phyloP scores from a whole-genome alignment of 169 alveolate genomes.

The Plasmodium knowlesi region DNA sequence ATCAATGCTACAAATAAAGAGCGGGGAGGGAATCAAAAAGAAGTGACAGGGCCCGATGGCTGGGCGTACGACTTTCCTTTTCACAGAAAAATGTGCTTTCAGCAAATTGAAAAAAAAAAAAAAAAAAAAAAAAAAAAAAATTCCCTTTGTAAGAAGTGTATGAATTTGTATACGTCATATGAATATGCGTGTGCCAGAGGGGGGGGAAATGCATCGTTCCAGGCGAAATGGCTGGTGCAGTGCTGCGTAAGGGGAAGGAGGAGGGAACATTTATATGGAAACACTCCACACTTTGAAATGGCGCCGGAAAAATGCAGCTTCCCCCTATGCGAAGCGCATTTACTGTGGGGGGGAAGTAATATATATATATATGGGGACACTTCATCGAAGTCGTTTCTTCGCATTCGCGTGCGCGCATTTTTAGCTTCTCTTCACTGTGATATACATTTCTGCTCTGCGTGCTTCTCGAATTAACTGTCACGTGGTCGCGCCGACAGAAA shows the following conservation, averaged over 20 bases:
- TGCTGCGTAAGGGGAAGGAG: background rate
- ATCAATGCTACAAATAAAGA: background rate
- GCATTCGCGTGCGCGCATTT: background rate
- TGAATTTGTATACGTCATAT: background rate
- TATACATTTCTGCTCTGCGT: background rate
- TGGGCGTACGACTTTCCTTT: slow-evolving; percentile 6
- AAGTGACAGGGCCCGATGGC: background rate
- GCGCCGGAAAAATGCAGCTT: background rate
- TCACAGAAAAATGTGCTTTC: background rate
- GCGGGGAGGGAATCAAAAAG: background rate
- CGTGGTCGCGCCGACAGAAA: background rate
- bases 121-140: too few relatives aligned
- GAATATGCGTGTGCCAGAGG: background rate
- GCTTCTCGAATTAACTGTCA: background rate
- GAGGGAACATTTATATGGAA: background rate
- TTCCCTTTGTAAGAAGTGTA: background rate
- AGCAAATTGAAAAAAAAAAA: background rate
- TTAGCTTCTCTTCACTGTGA: background rate
- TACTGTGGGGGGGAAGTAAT: background rate
- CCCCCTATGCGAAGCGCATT: background rate
- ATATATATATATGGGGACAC: background rate
- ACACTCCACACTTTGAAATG: background rate
- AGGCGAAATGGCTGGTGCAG: background rate
- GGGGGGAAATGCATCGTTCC: background rate
- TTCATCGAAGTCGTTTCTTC: background rate